phyloP scores from a whole-genome alignment of 192 early-diverging fungal genomes.

The Backusella sp. region DNA sequence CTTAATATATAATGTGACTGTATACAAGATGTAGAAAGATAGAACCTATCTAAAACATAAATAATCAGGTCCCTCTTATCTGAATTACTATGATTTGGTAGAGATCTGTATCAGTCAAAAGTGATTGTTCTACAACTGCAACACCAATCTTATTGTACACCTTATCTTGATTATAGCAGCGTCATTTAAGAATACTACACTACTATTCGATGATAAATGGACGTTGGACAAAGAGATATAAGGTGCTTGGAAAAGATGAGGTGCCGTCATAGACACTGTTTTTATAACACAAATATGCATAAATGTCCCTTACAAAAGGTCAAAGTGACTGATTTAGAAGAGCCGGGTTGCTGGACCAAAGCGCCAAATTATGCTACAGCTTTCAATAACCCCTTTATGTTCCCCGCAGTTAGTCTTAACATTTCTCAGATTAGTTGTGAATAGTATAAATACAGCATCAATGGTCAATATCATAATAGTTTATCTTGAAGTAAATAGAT shows the following conservation, averaged over 20 bases:
- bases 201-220: not conserved
- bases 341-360: too few relatives aligned
- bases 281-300: too few relatives aligned
- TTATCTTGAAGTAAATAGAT: too few relatives aligned
- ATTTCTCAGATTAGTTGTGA: too few relatives aligned
- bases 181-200: not conserved
- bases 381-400: too few relatives aligned
- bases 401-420: too few relatives aligned
- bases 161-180: not conserved
- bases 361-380: too few relatives aligned
- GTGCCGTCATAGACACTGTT: too few relatives aligned
- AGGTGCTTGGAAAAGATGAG: not conserved
- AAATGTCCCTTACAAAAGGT: too few relatives aligned
- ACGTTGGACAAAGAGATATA: not conserved
- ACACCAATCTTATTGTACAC: not conserved
- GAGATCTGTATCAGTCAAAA: not conserved
- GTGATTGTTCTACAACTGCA: not conserved
- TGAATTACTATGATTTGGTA: not conserved
- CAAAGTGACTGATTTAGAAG: too few relatives aligned
- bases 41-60: not conserved
- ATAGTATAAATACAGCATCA: too few relatives aligned
- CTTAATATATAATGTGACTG: not conserved
- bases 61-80: not conserved
- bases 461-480: too few relatives aligned
- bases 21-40: not conserved